Percentiles rank a stretch among this genome's conserved stretches.
These are phyloP conservation scores for Trichoderma breve DNA, from an alignment of 2,329 filamentous ascomycete genomes.

Conservation along the genomic window DNA sequence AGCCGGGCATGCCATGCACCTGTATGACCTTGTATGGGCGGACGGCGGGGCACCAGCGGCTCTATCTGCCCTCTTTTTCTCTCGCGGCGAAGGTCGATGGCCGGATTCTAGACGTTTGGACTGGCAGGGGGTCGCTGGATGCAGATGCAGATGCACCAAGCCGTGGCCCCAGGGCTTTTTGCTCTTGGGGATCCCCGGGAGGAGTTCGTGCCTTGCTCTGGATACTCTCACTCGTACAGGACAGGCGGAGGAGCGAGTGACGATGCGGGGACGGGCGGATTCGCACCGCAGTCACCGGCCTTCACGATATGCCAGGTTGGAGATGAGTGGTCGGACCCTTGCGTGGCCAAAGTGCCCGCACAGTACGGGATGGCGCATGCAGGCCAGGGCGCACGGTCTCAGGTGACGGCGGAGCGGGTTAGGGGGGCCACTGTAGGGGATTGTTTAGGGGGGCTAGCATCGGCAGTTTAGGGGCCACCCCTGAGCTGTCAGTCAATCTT, in stretches of 20 bases:
- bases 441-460: neutral
- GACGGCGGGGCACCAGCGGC: neutral
- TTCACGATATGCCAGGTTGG: neutral
- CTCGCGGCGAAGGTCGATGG: neutral
- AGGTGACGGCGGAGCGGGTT: neutral
- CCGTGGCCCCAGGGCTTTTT: constrained; percentile 8
- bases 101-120: constrained; percentile 1
- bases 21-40: neutral
- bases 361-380: constrained; percentile 7
- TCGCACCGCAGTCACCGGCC: constrained; percentile 11
- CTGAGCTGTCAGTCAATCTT: neutral
- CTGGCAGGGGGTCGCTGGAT: constrained; percentile 1
- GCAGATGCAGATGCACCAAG: neutral
- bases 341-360: constrained; percentile 11
- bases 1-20: neutral
- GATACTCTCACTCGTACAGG: neutral
- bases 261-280: neutral
- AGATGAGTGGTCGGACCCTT: neutral
- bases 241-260: neutral
- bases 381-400: neutral
- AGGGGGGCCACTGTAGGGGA: neutral
- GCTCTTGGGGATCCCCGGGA: neutral
- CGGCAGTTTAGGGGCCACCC: constrained; percentile 5
- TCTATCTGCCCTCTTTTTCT: neutral
- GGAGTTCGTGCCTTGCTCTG: constrained; percentile 2